phyloP scores from a whole-genome alignment of 495 filamentous ascomycete species.

The Aspergillus sclerotiicarbonarius region DNA sequence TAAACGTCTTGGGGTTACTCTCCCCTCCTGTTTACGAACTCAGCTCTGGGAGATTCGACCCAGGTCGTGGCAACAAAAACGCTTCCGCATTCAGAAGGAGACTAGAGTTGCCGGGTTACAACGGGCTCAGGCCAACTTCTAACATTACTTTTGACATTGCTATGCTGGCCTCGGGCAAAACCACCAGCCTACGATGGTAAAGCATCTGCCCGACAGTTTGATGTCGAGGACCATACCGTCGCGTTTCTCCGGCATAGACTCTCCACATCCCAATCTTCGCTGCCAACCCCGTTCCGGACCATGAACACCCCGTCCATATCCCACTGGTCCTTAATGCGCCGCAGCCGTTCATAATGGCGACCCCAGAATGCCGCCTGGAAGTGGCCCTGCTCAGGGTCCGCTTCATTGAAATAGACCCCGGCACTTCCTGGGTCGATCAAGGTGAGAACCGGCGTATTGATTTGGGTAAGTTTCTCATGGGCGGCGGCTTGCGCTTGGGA shows the following conservation, averaged over 20 bases:
- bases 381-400: conserved; percentile 40
- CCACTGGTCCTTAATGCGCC: conserved; percentile 38
- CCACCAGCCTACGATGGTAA: not conserved
- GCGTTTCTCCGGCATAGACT: conserved; percentile 8
- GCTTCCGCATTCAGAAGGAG: not conserved
- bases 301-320: conserved; percentile 13
- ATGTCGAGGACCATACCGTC: too few relatives aligned
- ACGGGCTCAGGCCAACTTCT: not conserved
- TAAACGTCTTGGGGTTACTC: not conserved
- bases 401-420: conserved; percentile 42
- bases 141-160: not conserved
- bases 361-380: conserved; percentile 51
- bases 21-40: not conserved
- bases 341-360: conserved; percentile 42
- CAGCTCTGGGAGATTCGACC: too few relatives aligned
- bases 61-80: too few relatives aligned
- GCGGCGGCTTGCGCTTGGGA: too few relatives aligned
- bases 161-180: not conserved
- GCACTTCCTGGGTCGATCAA: not conserved
- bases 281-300: conserved; percentile 13
- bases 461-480: not conserved
- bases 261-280: conserved; percentile 18
- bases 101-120: not conserved
- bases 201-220: not conserved
- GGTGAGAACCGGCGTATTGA: not conserved